Base-by-base conservation (phyloP, 108 stramenopile species). In the Poteriospumella lacustris region DNA sequence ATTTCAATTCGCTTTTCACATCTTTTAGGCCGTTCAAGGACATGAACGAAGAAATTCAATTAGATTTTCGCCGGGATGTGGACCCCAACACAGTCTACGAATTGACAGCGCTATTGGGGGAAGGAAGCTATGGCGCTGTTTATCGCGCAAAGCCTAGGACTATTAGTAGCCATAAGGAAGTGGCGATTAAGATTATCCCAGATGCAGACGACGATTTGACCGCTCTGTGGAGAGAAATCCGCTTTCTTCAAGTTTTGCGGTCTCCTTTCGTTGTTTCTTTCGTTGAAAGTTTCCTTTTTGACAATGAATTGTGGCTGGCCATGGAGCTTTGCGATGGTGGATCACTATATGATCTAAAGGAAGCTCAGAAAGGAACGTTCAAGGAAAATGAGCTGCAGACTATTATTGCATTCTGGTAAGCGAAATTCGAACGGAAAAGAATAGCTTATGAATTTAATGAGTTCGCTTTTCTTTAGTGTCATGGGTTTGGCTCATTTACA, bases 251-350 rank as follows among this genome's bases (percentile, higher is more conserved):
- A 36, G 78, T 62, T 3, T 82, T 83, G 78, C 42, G 67, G 44
- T 79, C 80, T 34, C 81, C 81, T 31, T 85, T 79, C 43, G 78
- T 82, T 31, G 84, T 85, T 15, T 76, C 69, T 2, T 79, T 85
- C 39, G 43, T 84, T 1, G 85, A 84, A 72, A 82, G 85, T 38
- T 84, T 69, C 75, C 28, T 83, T 12, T 38, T 76, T 67, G 85
- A 85, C 58, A 77, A 72, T 34, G 84, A 85, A 41, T 75, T 82
- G 39, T 85, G 85, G 85, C 42, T 85, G 33, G 78, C 81, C 33
- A 85, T 85, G 85, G 85, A 85, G 72, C 81, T 72, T 34, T 84
- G 82, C 9, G 83, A 62, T 12, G 85, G 85, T n/a, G 85, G 85
- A 43, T 84, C 83, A 34, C 64, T 84, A 34, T 43, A 78, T 81